Base-by-base conservation (phyloP, 129 eudicot species). In the Logfia minima region DNA sequence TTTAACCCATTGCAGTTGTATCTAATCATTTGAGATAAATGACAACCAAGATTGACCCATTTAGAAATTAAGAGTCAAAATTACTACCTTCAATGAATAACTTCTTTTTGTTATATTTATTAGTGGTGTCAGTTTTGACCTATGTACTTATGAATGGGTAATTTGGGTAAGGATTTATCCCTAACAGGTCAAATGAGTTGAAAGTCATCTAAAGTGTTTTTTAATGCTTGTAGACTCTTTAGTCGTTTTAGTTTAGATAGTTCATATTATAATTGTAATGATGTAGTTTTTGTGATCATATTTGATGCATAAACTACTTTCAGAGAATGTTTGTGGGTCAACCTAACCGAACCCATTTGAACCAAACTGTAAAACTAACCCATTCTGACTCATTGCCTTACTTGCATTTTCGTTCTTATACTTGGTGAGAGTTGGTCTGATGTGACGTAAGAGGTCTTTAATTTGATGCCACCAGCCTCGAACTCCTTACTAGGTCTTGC, bases 391-490 rank as follows among this genome's bases (percentile, higher is more conserved):
- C 45, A 11, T 39, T 39, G 8, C 13, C 45, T 39, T 1, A 39
- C 1, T 2, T 39, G 13, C 45, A 8, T 39, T 39, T 9, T 39
- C 4, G 2, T 19, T 37, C 19, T 21, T 68, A 41, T 28, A 14
- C 39, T 65, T 84, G 64, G 74, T 80, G 13, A 18, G 11, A 39
- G 45, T 39, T 39, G 3, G 0, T 39, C 45, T 39, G 45, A 39
- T 39, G 45, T 39, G 45, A 39, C 11, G 45, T 8, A 8, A 11
- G 45, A 39, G 2, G 13, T 8, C 45, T 39, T 39, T 1, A 13
- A 13, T 8, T 8, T 39, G 3, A 39, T 39, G 3, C 8, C 45
- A 39, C 45, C 3, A 39, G 45, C 45, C 3, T 39, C 45, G 8
- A 34, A 8, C 45, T 8, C 45, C 45, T 39, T 39, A 2, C 0